phyloP scores from a whole-genome alignment of 2,329 filamentous ascomycete genomes.

The Calonectria fujianensis region DNA sequence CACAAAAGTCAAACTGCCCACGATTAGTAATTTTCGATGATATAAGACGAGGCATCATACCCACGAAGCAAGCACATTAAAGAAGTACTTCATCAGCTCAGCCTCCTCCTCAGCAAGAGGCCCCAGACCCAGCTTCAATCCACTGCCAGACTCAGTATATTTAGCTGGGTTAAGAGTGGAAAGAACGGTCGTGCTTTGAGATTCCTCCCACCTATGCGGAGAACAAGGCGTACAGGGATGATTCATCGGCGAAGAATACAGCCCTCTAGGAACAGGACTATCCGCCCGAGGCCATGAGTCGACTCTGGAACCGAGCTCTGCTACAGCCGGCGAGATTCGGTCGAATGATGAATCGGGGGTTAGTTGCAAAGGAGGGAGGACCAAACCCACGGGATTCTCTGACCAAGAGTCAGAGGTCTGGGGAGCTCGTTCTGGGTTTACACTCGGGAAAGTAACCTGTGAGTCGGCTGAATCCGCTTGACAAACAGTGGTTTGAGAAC shows the following conservation, averaged over 20 bases:
- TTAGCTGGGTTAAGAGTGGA: neutral
- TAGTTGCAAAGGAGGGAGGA: neutral
- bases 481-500: neutral
- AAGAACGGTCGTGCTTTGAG: neutral
- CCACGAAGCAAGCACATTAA: conserved; percentile 6
- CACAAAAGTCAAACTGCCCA: neutral
- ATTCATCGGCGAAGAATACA: neutral
- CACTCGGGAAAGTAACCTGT: neutral
- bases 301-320: neutral
- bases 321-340: neutral
- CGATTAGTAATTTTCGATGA: neutral
- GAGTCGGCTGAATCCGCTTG: too few species aligned
- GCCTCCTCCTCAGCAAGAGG: conserved; percentile 8
- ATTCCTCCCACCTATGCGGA: neutral
- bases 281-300: neutral
- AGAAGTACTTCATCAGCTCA: conserved; percentile 5
- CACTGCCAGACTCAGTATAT: too few species aligned
- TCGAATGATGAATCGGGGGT: neutral
- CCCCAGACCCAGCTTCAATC: neutral
- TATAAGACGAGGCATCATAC: neutral
- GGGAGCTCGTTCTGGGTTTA: neutral
- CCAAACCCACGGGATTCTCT: neutral
- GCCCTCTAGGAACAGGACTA: too few species aligned
- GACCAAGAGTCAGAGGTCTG: neutral
- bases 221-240: neutral